Evolutionary conservation across 805 yeast species (phyloP), one percentile per base, ranked within the genome.

Genomic region (Wickerhamiella australiensis): DNA sequence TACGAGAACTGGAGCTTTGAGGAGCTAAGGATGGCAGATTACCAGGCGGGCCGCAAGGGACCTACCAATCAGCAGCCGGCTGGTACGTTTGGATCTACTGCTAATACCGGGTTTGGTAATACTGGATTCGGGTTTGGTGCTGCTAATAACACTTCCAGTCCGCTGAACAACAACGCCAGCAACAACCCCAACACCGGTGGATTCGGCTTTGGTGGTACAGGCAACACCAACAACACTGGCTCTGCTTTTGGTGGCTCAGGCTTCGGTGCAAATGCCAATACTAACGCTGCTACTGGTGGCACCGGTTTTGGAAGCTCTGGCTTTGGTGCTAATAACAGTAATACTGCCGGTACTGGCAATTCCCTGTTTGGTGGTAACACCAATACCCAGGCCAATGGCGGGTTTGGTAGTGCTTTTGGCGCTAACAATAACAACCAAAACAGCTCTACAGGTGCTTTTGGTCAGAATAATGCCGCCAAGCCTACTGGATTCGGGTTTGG

Each of bases 1-100:
- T 92, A 90, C 62, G 75, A 74, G 57, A 79, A 79, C 57, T 84
- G 65, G 58, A 84, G 95, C 0, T 76, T 80, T 60, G 96, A 87
- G 64, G 98, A 92, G 63, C 75, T 92, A 65, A 76, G 99, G 61
- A 69, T 75, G 57, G 90, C 82, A 64, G 99, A 92, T 67, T 92
- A 92, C 63, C 77, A 78, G 57, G 83, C 79, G 55, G 77, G 92
- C 60, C 73, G 77, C 53, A 77, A 55, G 54, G 47, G 47, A 2
- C 47, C 47, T 17, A 45, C 42, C 29, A 20, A 17, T 27, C 48
- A 45, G 42, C 41, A 45, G 35, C 41, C 41, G 13, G 26, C 50
- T 13, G 50, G 36, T n/a, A 15, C 41, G 29, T 38, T 38, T 21
- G 50, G 50, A 20, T 33, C 38, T 9, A 33, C 6, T 17, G 20